Evolutionary conservation across 768 basidiomycete genomes (phyloP).

Genomic region (Dentipellis sp.): DNA sequence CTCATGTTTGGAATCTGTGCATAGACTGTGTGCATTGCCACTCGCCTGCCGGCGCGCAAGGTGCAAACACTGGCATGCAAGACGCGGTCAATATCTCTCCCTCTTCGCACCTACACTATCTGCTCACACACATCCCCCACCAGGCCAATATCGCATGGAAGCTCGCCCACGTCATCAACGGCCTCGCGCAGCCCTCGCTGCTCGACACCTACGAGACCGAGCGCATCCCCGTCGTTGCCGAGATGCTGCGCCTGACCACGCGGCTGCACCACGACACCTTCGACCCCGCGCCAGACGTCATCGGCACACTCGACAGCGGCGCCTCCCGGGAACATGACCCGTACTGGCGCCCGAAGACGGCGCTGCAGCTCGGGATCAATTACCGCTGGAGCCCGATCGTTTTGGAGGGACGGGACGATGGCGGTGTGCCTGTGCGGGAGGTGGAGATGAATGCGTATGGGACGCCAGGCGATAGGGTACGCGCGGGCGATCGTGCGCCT

Average conservation of each 20-base stretch:
- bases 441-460: constrained; percentile 13
- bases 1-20: not conserved
- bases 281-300: constrained; percentile 5
- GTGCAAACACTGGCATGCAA: constrained; percentile 21
- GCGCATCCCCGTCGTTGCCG: constrained; percentile 20
- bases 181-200: constrained; percentile 17
- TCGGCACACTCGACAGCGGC: constrained; percentile 10
- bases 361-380: constrained; percentile 42
- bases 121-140: not conserved
- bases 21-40: constrained; percentile 42
- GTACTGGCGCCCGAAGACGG: constrained; percentile 6
- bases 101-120: not conserved
- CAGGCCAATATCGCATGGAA: constrained; percentile 24
- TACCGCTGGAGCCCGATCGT: constrained; percentile 43
- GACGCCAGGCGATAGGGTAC: constrained; percentile 12
- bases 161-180: constrained; percentile 20
- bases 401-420: constrained; percentile 24
- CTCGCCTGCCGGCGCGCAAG: constrained; percentile 30
- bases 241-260: constrained; percentile 25
- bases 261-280: constrained; percentile 22
- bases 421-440: not conserved
- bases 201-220: constrained; percentile 21
- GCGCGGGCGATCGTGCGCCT: constrained; percentile 39
- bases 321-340: not conserved
- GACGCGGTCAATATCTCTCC: constrained; percentile 14